phyloP scores from a whole-genome alignment of 2,329 filamentous ascomycete species.

The Colletotrichum siamense region DNA sequence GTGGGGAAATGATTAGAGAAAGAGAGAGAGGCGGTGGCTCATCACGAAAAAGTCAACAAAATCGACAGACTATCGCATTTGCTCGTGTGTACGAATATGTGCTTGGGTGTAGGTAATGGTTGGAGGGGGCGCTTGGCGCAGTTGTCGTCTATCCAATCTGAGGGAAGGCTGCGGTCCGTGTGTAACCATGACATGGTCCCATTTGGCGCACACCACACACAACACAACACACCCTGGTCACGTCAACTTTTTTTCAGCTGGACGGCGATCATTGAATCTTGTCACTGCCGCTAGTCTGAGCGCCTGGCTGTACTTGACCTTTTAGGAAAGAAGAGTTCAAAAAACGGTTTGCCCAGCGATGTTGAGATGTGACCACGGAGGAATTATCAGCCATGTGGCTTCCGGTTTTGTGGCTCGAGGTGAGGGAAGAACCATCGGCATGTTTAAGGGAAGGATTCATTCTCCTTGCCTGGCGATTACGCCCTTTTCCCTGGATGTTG shows the following conservation, averaged over 20 bases:
- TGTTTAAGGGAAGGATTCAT: background rate
- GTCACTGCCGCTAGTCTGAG: background rate
- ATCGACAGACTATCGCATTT: slow-evolving; percentile 8
- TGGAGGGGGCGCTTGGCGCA: background rate
- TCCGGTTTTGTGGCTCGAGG: background rate
- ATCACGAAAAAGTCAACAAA: background rate
- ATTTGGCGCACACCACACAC: background rate
- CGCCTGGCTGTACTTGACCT: background rate
- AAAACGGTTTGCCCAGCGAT: background rate
- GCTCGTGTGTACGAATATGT: background rate
- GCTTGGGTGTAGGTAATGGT: background rate
- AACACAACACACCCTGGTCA: background rate
- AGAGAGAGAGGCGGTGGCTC: slow-evolving; percentile 13
- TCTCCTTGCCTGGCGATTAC: background rate
- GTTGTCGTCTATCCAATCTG: background rate
- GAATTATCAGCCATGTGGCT: background rate
- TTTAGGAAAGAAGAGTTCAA: background rate
- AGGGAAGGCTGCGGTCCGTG: background rate
- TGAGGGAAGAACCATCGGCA: background rate
- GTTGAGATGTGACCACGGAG: background rate
- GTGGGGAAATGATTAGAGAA: background rate
- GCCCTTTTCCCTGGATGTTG: background rate
- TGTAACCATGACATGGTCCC: background rate
- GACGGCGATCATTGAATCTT: background rate
- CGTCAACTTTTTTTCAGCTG: background rate